Evolutionary conservation across 768 basidiomycete genomes (phyloP).

Genomic region (Russula sp.): DNA sequence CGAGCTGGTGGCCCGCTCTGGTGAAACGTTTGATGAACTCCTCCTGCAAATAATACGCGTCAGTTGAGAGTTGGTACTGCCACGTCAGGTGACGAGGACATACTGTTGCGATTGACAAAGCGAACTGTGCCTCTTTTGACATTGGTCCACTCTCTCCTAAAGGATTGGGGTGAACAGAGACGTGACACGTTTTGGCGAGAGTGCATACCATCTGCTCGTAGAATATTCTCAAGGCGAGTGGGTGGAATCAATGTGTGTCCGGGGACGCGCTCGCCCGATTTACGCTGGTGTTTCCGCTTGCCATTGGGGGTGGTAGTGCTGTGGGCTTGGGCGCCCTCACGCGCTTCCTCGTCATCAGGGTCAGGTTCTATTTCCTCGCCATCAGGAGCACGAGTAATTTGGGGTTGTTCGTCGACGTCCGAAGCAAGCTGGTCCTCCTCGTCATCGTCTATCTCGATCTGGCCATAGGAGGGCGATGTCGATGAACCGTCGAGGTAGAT

Average conservation of each 20-base stretch:
- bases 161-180: background rate
- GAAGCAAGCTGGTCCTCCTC: conserved; percentile 23
- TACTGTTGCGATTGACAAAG: conserved; percentile 20
- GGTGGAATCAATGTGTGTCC: conserved; percentile 19
- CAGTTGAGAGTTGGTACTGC: background rate
- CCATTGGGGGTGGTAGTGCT: conserved; percentile 2
- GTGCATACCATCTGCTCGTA: conserved; percentile 20
- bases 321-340: background rate
- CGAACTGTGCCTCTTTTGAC: conserved; percentile 23
- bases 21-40: conserved; percentile 22
- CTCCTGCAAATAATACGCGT: conserved; percentile 14
- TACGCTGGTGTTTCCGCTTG: conserved; percentile 18
- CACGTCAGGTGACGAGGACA: conserved; percentile 10
- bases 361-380: conserved; percentile 22
- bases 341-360: conserved; percentile 17
- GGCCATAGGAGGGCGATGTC: conserved; percentile 9
- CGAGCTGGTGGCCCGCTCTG: conserved; percentile 15
- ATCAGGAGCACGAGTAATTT: background rate
- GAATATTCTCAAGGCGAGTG: conserved; percentile 20
- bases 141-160: conserved; percentile 21
- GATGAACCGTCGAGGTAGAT: conserved; percentile 20
- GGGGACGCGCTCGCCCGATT: conserved; percentile 19
- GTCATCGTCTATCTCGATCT: conserved; percentile 21
- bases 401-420: conserved; percentile 15
- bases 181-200: background rate